Conservation (phyloP, 2,329 filamentous ascomycete genomes). For the Claviceps lovelessii region DNA sequence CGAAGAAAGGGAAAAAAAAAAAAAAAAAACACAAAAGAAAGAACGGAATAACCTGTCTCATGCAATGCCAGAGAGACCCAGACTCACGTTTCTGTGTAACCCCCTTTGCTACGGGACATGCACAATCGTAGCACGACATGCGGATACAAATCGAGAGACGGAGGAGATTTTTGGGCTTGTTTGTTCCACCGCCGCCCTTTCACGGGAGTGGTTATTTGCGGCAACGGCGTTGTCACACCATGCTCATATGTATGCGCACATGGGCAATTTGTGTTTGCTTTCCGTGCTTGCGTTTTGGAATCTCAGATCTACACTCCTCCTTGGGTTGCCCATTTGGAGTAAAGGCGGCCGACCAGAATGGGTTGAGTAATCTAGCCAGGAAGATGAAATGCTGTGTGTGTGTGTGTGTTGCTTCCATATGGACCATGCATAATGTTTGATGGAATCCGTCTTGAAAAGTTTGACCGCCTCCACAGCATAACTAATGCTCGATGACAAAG, state of each 20-base stretch:
- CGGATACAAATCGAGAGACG: background rate
- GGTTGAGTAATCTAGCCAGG: background rate
- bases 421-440: background rate
- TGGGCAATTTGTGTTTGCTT: background rate
- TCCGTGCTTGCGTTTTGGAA: background rate
- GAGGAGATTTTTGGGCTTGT: background rate
- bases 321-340: no score
- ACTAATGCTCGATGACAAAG: background rate
- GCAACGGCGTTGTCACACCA: no score
- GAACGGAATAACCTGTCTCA: no score
- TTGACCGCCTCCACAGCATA: background rate
- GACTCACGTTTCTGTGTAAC: background rate
- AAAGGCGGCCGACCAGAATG: background rate
- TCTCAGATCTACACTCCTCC: no score
- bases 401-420: background rate
- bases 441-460: no score
- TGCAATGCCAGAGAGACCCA: background rate
- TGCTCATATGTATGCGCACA: background rate
- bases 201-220: no score
- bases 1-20: no score
- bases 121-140: background rate
- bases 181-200: background rate
- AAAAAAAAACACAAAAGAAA: no score
- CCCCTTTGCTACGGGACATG: background rate
- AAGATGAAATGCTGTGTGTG: background rate